Base-by-base conservation (phyloP, 768 basidiomycete genomes). In the Mycena galopus region DNA sequence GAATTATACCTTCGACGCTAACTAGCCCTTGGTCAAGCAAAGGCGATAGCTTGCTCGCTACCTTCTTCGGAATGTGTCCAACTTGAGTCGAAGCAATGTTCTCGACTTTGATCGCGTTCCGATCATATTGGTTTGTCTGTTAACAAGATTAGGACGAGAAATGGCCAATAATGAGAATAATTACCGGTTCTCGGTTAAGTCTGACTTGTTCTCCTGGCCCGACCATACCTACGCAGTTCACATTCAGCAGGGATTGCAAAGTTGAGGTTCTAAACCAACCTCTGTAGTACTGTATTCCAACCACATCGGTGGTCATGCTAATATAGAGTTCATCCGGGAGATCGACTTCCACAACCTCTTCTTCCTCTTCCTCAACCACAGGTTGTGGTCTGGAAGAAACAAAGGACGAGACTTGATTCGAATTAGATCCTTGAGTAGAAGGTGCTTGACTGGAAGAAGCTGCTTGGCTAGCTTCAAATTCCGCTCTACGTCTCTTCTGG, bases 201-300 rank as follows among this genome's bases (percentile, higher is more conserved):
- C 84, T 78, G 16, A 96, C 94, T 80, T 95, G 89, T 79, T 97
- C 95, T 25, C 93, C 94, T 2, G 88, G 80, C 19, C 91, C 94
- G 42, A 96, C 96, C 65, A 96, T 77, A 33, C 95, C 96, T 91
- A 67, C n/a, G 39, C 44, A 21, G 17, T 47, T n/a, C 25, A 57
- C 23, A 42, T 11, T 67, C 77, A 63, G 50, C 9, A n/a, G 30
- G 16, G 50, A 47, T 64, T 37, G 44, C 33, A 19, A 35, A 32
- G 30, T 50, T 51, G 16, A 30, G 55, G 51, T 29, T 21, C 53
- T 23, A 4, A 74, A 32, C 80, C 1, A 37, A 89, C 93, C 93
- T 78, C 84, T 84, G 77, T 96, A 96, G 77, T 96, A 95, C 78
- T 95, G 94, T 17, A 96, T 84, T 0, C 96, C 96, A 0, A 96